phyloP scores from a whole-genome alignment of 441 rosid genomes.

The Arabidopsis hybrid region DNA sequence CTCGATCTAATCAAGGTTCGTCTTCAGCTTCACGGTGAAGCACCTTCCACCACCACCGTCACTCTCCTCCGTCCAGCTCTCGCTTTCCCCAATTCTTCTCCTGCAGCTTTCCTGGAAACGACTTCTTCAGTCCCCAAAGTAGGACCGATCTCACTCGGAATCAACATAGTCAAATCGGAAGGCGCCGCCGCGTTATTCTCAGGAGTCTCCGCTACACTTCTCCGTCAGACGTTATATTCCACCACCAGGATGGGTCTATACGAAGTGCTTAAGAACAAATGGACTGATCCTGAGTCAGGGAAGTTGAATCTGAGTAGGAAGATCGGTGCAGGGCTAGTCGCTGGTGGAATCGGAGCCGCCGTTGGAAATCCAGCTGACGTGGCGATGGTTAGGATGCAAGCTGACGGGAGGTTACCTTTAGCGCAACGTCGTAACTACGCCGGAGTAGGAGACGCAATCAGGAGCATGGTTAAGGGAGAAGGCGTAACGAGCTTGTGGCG shows the following conservation, averaged over 20 bases:
- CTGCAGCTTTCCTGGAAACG: constrained; percentile 36
- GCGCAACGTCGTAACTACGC: constrained; percentile 61
- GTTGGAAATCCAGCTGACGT: constrained; percentile 78
- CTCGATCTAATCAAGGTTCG: constrained; percentile 88
- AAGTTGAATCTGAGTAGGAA: constrained; percentile 45
- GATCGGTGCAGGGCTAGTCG: constrained; percentile 52
- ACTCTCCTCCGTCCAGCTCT: constrained; percentile 62
- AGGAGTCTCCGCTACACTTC: constrained; percentile 73
- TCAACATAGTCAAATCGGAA: constrained; percentile 61
- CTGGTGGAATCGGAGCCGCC: constrained; percentile 68
- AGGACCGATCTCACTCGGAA: constrained; percentile 69
- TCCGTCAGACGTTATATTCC: constrained; percentile 67
- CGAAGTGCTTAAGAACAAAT: constrained; percentile 56
- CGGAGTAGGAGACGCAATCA: constrained; percentile 64
- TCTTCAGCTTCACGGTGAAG: constrained; percentile 86
- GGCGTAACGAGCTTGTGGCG: constrained; percentile 56
- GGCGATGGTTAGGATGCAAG: constrained; percentile 78
- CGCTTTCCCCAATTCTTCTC: constrained; percentile 53
- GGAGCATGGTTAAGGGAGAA: constrained; percentile 59
- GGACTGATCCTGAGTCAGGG: constrained; percentile 57
- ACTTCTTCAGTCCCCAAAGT: constrained; percentile 46
- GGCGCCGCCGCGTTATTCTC: constrained; percentile 64
- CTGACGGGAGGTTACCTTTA: constrained; percentile 66
- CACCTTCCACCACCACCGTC: constrained; percentile 25
- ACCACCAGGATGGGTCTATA: constrained; percentile 78